phyloP scores from a whole-genome alignment of 1,139 yeast genomes.

The Hyphopichia wangnamkhiaoensis region DNA sequence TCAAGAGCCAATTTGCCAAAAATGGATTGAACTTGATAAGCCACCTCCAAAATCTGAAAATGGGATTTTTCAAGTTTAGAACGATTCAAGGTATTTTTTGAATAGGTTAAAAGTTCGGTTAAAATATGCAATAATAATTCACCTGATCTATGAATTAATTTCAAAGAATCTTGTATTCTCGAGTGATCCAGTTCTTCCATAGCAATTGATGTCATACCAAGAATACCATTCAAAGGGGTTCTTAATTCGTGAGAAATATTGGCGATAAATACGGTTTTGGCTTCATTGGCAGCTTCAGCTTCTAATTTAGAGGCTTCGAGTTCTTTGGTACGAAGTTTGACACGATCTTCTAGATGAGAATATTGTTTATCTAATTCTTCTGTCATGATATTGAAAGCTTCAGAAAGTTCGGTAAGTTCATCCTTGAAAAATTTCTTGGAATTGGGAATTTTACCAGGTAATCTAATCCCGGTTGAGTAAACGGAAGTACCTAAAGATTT shows the following conservation, averaged over 20 bases:
- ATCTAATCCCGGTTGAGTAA: slow-evolving; percentile 40
- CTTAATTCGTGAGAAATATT: slow-evolving; percentile 93
- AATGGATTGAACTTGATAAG: slow-evolving; percentile 82
- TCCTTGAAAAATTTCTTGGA: slow-evolving; percentile 70
- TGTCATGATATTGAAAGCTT: slow-evolving; percentile 89
- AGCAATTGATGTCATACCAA: slow-evolving; percentile 95
- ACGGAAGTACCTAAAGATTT: slow-evolving; percentile 30
- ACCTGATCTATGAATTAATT: slow-evolving; percentile 83
- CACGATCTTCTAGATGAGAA: slow-evolving; percentile 82
- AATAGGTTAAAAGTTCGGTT: slow-evolving; percentile 84
- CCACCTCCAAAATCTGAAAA: slow-evolving; percentile 73
- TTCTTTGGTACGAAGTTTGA: slow-evolving; percentile 83
- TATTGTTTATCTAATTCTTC: slow-evolving; percentile 85
- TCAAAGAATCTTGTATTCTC: slow-evolving; percentile 65
- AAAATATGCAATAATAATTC: slow-evolving; percentile 82
- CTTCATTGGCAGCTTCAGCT: slow-evolving; percentile 94
- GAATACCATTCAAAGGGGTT: slow-evolving; percentile 92
- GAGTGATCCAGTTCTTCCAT: slow-evolving; percentile 75
- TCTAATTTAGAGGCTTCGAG: slow-evolving; percentile 84
- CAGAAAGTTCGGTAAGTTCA: slow-evolving; percentile 84
- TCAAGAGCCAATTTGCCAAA: slow-evolving; percentile 82
- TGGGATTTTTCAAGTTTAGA: slow-evolving; percentile 81
- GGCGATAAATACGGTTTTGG: slow-evolving; percentile 92
- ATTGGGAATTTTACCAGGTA: slow-evolving; percentile 54
- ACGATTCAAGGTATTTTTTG: slow-evolving; percentile 84